Conservation (phyloP, 2,329 filamentous ascomycete genomes). For the Colletotrichum spaethianum region DNA sequence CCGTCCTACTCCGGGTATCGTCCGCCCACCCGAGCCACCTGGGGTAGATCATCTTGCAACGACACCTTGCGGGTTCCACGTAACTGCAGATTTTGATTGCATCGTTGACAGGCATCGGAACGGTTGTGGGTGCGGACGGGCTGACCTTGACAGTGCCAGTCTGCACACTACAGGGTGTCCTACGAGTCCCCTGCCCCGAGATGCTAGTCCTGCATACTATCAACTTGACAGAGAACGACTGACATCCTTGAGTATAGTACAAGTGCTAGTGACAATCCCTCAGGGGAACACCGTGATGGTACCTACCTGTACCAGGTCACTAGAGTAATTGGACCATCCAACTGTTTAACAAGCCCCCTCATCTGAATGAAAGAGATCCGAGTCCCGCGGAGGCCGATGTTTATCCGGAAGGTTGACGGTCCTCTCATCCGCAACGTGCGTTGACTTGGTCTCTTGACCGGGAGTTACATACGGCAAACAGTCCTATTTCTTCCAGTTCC, state of each 20-base stretch:
- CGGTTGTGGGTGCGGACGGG: not conserved
- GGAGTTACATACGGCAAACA: not conserved
- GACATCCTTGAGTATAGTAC: slow-evolving; percentile 24
- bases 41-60: slow-evolving; percentile 15
- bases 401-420: not conserved
- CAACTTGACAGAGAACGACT: slow-evolving; percentile 1
- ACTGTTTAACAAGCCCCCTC: slow-evolving; percentile 1
- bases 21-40: not conserved
- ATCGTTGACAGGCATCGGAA: slow-evolving; percentile 12
- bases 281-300: not conserved
- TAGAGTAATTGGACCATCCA: not conserved
- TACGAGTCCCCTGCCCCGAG: not conserved
- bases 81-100: slow-evolving; percentile 17
- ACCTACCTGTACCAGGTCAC: slow-evolving; percentile 28
- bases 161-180: not conserved
- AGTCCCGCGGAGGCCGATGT: not conserved
- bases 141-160: not conserved
- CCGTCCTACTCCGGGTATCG: not conserved
- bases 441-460: not conserved
- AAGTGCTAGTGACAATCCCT: slow-evolving; percentile 17
- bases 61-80: slow-evolving; percentile 8
- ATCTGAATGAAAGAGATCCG: not conserved
- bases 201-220: not conserved
- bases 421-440: not conserved
- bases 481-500: not conserved